phyloP scores from a whole-genome alignment of 306 rosid species.

The Prosopis cineraria region DNA sequence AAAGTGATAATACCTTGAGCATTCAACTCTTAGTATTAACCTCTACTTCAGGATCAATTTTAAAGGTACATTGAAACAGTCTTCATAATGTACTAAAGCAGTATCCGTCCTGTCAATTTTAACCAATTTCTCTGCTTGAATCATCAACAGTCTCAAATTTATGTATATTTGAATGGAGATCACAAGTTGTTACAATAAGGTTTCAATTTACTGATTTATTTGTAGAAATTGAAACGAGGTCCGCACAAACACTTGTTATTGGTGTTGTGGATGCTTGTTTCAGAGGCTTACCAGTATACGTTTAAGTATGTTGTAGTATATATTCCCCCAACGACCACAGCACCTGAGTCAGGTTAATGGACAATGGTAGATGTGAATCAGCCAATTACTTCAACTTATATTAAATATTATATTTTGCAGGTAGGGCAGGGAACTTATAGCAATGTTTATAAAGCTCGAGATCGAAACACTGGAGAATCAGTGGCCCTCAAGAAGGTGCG shows the following conservation, averaged over 20 bases:
- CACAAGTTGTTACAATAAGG: not conserved
- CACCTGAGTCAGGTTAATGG: not conserved
- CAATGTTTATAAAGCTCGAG: conserved; percentile 8
- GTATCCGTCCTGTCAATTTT: not conserved
- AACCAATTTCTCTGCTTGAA: not conserved
- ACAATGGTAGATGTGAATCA: not conserved
- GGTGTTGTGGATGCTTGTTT: not conserved
- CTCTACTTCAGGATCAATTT: not conserved
- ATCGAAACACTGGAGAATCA: not conserved
- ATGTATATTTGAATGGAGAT: not conserved
- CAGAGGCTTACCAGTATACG: not conserved
- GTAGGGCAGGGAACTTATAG: not conserved
- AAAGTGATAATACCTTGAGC: not conserved
- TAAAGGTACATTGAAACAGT: not conserved
- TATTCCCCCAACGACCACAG: not conserved
- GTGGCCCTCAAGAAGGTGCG: conserved; percentile 18
- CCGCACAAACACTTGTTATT: not conserved
- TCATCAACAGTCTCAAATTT: not conserved
- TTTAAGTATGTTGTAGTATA: not conserved
- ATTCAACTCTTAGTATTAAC: not conserved
- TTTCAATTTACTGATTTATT: not conserved
- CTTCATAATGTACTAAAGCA: not conserved
- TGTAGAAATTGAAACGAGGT: not conserved
- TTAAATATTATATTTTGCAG: not conserved
- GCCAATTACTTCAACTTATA: not conserved